phyloP scores from a whole-genome alignment of 176 grass and related monocot genomes.

The Thalia dealbata region DNA sequence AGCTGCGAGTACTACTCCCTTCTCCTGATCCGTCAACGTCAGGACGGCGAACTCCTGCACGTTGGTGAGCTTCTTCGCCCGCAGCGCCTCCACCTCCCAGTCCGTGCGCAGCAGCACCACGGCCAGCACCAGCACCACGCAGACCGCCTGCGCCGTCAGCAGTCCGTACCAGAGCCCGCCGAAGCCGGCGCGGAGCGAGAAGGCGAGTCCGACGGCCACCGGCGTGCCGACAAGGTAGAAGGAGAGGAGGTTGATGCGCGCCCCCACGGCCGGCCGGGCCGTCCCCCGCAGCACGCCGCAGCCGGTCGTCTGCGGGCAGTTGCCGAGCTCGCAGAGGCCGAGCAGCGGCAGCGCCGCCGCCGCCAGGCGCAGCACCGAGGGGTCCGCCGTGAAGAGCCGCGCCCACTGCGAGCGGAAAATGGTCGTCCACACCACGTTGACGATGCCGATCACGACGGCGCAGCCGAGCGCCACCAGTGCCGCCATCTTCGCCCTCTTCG shows the following conservation, averaged over 20 bases:
- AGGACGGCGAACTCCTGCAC: slow-evolving; percentile 19
- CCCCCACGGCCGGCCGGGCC: slow-evolving; percentile 55
- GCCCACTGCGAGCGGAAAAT: slow-evolving; percentile 52
- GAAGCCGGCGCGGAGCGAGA: slow-evolving; percentile 43
- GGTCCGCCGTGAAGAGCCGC: slow-evolving; percentile 47
- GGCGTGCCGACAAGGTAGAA: slow-evolving; percentile 91
- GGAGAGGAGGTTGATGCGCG: slow-evolving; percentile 85
- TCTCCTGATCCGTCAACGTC: not conserved
- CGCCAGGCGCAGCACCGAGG: slow-evolving; percentile 39
- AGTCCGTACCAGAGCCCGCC: slow-evolving; percentile 79
- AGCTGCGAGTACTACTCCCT: slow-evolving; percentile 34
- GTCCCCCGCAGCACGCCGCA: slow-evolving; percentile 94
- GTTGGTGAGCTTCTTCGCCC: slow-evolving; percentile 64
- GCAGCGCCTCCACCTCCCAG: slow-evolving; percentile 66
- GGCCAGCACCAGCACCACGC: slow-evolving; percentile 55
- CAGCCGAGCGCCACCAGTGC: slow-evolving; percentile 66
- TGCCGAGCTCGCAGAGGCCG: slow-evolving; percentile 89
- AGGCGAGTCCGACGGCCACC: slow-evolving; percentile 61
- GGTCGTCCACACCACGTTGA: slow-evolving; percentile 63
- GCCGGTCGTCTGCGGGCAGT: slow-evolving; percentile 89
- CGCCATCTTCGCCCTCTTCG: slow-evolving; percentile 51
- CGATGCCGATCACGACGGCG: slow-evolving; percentile 37
- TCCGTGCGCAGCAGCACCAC: slow-evolving; percentile 66
- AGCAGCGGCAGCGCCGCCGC: slow-evolving; percentile 64
- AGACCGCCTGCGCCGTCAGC: slow-evolving; percentile 59